Percentiles rank a stretch among this genome's conserved stretches.
phyloP scores from a whole-genome alignment of 164 flowering plant species.

The Vitis amurensis region DNA sequence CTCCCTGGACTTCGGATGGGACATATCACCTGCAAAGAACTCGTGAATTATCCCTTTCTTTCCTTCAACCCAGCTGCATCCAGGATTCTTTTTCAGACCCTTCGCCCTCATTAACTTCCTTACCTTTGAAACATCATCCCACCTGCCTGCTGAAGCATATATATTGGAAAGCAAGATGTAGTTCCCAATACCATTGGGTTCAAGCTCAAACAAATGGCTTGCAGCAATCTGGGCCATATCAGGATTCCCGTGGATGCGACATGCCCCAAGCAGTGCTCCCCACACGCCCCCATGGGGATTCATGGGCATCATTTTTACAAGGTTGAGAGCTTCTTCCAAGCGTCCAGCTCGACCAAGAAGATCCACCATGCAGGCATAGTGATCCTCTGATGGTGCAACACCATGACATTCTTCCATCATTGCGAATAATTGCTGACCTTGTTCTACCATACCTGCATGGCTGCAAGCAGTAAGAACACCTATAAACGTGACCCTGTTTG shows the following conservation, averaged over 20 bases:
- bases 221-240: constrained; percentile 40
- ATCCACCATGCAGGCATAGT: constrained; percentile 42
- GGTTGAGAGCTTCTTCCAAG: constrained; percentile 34
- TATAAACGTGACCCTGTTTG: constrained; percentile 40
- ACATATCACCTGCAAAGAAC: constrained; percentile 36
- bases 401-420: constrained; percentile 30
- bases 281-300: constrained; percentile 40
- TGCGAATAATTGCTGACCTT: constrained; percentile 29
- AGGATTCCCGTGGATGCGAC: constrained; percentile 33
- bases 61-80: constrained; percentile 36
- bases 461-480: constrained; percentile 38
- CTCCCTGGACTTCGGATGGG: constrained; percentile 26
- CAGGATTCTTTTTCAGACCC: constrained; percentile 39
- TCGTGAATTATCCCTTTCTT: constrained; percentile 31
- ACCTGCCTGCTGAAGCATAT: constrained; percentile 35
- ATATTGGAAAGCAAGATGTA: constrained; percentile 36
- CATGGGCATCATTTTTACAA: constrained; percentile 32
- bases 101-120: constrained; percentile 30
- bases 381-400: constrained; percentile 28
- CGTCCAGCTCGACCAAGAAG: constrained; percentile 42
- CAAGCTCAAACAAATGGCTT: constrained; percentile 34
- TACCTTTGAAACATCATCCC: constrained; percentile 32
- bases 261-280: constrained; percentile 50
- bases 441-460: constrained; percentile 36
- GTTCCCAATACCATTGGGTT: constrained; percentile 36